These are phyloP conservation scores for Verruconis gallopava DNA, from an alignment of 2,329 filamentous ascomycete genomes.

Conservation along the genomic window DNA sequence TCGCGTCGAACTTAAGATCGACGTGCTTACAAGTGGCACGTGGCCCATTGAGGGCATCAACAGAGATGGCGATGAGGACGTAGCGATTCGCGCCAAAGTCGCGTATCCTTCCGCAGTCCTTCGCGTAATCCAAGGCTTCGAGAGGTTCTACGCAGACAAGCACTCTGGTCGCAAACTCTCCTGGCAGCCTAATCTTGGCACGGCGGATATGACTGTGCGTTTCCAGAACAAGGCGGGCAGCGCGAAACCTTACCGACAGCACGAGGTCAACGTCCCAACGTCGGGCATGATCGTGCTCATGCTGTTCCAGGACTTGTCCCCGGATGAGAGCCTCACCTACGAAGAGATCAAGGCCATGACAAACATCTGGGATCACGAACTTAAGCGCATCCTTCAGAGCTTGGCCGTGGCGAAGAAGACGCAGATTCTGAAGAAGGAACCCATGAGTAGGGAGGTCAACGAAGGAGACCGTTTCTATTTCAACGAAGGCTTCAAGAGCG, in stretches of 20 bases:
- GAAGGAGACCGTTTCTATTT: constrained; percentile 66
- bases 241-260: constrained; percentile 50
- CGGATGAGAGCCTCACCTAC: constrained; percentile 39
- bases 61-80: constrained; percentile 38
- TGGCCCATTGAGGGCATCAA: constrained; percentile 88
- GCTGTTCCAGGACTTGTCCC: constrained; percentile 68
- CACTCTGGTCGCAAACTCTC: constrained; percentile 80
- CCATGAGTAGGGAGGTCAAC: constrained; percentile 65
- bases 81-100: constrained; percentile 38
- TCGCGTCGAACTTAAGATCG: constrained; percentile 70
- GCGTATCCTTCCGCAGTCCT: constrained; percentile 65
- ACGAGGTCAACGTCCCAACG: constrained; percentile 86
- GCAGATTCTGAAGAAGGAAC: constrained; percentile 66
- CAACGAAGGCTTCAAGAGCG: constrained; percentile 70
- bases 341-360: constrained; percentile 77
- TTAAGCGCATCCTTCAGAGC: constrained; percentile 67
- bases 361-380: constrained; percentile 60
- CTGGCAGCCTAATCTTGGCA: constrained; percentile 68
- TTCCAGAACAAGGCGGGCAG: constrained; percentile 61
- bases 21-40: constrained; percentile 80
- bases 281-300: constrained; percentile 84
- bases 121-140: constrained; percentile 68
- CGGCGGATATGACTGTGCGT: constrained; percentile 70
- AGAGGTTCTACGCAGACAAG: constrained; percentile 75
- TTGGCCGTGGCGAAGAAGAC: constrained; percentile 75